phyloP scores from a whole-genome alignment of 1,139 yeast species.

The Wickerhamiella pararugosa region DNA sequence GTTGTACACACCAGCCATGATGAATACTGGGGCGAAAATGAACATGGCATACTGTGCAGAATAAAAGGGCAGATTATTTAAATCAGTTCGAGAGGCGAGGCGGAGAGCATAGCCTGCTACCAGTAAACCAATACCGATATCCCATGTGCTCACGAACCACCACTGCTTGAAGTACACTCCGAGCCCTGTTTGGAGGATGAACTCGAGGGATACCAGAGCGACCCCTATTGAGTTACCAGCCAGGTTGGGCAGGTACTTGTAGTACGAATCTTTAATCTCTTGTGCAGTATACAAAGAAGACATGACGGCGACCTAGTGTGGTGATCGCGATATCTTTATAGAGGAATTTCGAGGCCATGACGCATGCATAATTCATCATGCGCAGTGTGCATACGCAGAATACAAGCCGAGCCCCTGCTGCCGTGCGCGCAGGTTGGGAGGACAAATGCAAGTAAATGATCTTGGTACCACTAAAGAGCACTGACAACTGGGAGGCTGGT shows the following conservation, averaged over 20 bases:
- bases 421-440: no score
- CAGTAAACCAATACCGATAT: slow-evolving; percentile 48
- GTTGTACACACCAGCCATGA: slow-evolving; percentile 79
- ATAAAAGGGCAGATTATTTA: slow-evolving; percentile 30
- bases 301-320: no score
- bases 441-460: no score
- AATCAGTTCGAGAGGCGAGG: slow-evolving; percentile 31
- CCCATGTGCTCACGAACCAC: slow-evolving; percentile 58
- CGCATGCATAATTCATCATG: no score
- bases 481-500: no score
- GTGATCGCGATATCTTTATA: no score
- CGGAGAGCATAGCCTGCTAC: slow-evolving; percentile 60
- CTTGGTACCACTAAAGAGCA: no score
- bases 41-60: slow-evolving; percentile 54
- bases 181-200: slow-evolving; percentile 27
- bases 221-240: slow-evolving; percentile 39
- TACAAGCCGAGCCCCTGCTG: no score
- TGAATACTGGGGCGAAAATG: slow-evolving; percentile 76
- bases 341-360: no score
- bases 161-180: slow-evolving; percentile 42
- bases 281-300: no score
- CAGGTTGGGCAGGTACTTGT: slow-evolving; percentile 13
- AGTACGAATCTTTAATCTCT: background rate
- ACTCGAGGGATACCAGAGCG: slow-evolving; percentile 33
- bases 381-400: no score